Base-by-base conservation (phyloP, 1,284 basidiomycete genomes). In the Crucibulum cyathiforme region DNA sequence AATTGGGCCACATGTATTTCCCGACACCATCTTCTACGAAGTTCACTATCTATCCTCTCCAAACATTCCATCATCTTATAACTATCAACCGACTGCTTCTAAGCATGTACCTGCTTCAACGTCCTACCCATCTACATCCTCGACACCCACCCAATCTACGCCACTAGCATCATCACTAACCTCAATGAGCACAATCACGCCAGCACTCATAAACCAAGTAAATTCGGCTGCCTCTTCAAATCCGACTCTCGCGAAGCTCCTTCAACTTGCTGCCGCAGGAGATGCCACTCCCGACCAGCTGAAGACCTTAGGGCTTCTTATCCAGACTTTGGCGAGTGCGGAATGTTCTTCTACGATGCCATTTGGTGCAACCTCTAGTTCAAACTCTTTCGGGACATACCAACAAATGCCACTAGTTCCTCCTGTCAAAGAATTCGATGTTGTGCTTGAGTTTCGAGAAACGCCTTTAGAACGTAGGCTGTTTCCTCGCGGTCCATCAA, bases 1-100 rank as follows among this genome's bases (percentile, higher is more conserved):
- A 67, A 85, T 93, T 37, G 91, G 91, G 7, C 91, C 91, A 9
- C 90, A 91, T 70, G 74, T 80, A 19, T 92, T 92, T 67, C 67
- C 77, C 38, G 85, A 87, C 38, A 90, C 89, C 0, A 77, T 81
- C 0, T 78, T 93, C 56, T 90, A 85, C 61, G 90, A 92, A 74
- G 88, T 89, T 10, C 82, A 86, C 64, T 80, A 80, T 55, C 71
- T 78, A 34, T 64, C 66, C 36, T 60, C 71, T 8, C 63, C 71
- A 50, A 54, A 66, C 9, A 53, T 62, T 49, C 7, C 61, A 10
- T 37, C 53, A 17, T 56, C 58, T 36, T 12, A 47, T 5, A 52
- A 19, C 41, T 60, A 59, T 51, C 49, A 53, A 54, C 54, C 65
- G 62, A 54, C 63, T 57, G 52, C 57, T 51, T 69, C 43, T 63